Percentiles rank a stretch among this genome's conserved stretches.
Evolutionary conservation across 768 basidiomycete genomes (phyloP).

Genomic region (Strobilomyces echinocephalus): DNA sequence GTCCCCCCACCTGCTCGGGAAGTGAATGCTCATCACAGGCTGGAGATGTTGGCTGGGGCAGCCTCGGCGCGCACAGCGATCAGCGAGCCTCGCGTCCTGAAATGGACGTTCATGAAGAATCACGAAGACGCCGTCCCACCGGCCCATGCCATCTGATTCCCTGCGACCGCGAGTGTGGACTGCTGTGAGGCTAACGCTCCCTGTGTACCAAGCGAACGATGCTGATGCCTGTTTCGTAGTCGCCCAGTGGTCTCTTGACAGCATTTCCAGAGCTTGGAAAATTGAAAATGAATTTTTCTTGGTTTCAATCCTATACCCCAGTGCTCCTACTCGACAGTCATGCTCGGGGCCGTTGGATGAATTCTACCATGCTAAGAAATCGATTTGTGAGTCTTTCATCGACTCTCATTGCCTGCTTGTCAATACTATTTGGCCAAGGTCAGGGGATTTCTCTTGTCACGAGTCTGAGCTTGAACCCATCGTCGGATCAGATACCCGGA

Average conservation of each 20-base stretch:
- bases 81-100: background rate
- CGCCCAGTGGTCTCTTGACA: slow-evolving; percentile 15
- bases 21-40: background rate
- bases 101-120: slow-evolving; percentile 21
- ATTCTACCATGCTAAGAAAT: slow-evolving; percentile 17
- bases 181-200: slow-evolving; percentile 17
- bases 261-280: slow-evolving; percentile 26
- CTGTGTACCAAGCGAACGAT: background rate
- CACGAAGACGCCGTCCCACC: background rate
- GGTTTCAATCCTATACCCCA: slow-evolving; percentile 27
- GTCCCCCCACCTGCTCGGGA: background rate
- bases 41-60: background rate
- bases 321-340: slow-evolving; percentile 18
- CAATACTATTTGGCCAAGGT: slow-evolving; percentile 7
- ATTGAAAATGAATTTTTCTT: slow-evolving; percentile 16
- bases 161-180: slow-evolving; percentile 26
- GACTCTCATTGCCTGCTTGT: background rate
- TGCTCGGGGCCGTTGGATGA: slow-evolving; percentile 15
- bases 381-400: slow-evolving; percentile 17
- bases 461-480: slow-evolving; percentile 18
- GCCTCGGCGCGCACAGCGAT: background rate
- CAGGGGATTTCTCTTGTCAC: slow-evolving; percentile 23
- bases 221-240: slow-evolving; percentile 15
- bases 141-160: background rate
- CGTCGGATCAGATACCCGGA: background rate